Conservation (phyloP, 2,329 filamentous ascomycete genomes). For the Endothia cerciana region DNA sequence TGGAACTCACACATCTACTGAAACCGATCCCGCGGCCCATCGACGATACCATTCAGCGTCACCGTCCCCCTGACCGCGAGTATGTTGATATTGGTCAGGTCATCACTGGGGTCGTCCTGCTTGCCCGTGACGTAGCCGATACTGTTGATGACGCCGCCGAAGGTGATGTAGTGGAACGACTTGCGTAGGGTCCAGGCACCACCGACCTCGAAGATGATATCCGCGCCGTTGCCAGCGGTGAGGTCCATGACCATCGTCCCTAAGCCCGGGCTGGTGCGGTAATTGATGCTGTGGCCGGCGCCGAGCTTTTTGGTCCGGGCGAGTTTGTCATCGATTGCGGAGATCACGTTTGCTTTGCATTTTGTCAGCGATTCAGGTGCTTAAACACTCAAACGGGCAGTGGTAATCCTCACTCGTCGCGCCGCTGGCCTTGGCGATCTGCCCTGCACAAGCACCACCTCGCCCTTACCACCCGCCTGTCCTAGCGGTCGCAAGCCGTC, state of each 20-base stretch:
- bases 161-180: conserved; percentile 56
- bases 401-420: conserved; percentile 51
- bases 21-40: conserved; percentile 58
- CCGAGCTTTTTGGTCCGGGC: conserved; percentile 50
- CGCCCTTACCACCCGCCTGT: conserved; percentile 49
- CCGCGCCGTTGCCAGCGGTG: conserved; percentile 51
- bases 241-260: conserved; percentile 50
- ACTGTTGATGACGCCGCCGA: conserved; percentile 56
- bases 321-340: conserved; percentile 57
- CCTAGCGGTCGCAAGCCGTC: conserved; percentile 62
- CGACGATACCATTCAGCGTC: conserved; percentile 54
- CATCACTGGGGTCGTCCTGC: conserved; percentile 50
- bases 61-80: conserved; percentile 43
- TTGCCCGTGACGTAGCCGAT: conserved; percentile 50
- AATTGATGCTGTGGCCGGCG: conserved; percentile 59
- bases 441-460: conserved; percentile 58
- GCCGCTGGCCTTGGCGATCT: conserved; percentile 57
- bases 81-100: conserved; percentile 60
- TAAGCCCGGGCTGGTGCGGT: conserved; percentile 56
- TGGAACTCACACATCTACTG: conserved; percentile 35
- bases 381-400: no score
- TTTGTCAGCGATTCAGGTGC: no score
- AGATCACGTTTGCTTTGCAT: conserved; percentile 59
- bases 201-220: conserved; percentile 60
- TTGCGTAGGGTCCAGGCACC: conserved; percentile 55